Percentiles rank a stretch among this genome's conserved stretches.
Evolutionary conservation across 2,329 filamentous ascomycete genomes (phyloP).

Genomic region (Pseudogymnoascus sp.): DNA sequence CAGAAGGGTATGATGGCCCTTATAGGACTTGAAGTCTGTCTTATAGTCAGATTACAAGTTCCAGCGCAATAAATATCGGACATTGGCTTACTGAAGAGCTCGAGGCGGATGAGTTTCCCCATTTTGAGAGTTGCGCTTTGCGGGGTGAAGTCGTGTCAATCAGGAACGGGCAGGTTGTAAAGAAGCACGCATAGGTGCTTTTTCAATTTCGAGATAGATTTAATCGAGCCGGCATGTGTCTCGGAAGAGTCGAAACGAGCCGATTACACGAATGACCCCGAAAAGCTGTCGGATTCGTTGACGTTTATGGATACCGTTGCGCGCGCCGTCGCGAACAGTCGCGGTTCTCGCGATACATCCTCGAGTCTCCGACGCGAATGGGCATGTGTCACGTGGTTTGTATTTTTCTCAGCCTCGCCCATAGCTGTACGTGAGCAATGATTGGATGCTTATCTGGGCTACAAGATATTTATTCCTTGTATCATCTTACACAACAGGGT

Average conservation of each 20-base stretch:
- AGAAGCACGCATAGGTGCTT: not conserved
- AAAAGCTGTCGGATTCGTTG: not conserved
- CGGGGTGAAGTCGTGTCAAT: not conserved
- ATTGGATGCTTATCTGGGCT: not conserved
- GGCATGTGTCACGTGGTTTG: not conserved
- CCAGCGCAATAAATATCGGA: constrained; percentile 5
- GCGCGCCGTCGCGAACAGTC: constrained; percentile 2
- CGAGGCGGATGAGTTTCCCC: constrained; percentile 92
- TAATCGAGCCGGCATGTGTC: not conserved
- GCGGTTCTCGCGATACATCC: not conserved
- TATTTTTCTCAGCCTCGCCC: not conserved
- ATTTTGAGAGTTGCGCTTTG: constrained; percentile 47
- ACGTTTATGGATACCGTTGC: not conserved
- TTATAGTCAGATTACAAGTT: constrained; percentile 14
- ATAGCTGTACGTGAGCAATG: constrained; percentile 1
- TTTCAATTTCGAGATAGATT: not conserved
- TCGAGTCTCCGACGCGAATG: not conserved
- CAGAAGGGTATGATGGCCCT: constrained; percentile 86
- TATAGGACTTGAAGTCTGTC: constrained; percentile 97
- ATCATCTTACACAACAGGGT: not conserved
- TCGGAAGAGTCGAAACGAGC: not conserved
- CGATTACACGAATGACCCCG: not conserved
- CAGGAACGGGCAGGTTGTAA: not conserved
- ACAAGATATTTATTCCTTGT: not conserved
- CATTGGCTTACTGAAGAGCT: constrained; percentile 73